Percentiles rank a stretch among this genome's conserved stretches.
Conservation (phyloP, 2,329 filamentous ascomycete species). For the Piedraia hortae region DNA sequence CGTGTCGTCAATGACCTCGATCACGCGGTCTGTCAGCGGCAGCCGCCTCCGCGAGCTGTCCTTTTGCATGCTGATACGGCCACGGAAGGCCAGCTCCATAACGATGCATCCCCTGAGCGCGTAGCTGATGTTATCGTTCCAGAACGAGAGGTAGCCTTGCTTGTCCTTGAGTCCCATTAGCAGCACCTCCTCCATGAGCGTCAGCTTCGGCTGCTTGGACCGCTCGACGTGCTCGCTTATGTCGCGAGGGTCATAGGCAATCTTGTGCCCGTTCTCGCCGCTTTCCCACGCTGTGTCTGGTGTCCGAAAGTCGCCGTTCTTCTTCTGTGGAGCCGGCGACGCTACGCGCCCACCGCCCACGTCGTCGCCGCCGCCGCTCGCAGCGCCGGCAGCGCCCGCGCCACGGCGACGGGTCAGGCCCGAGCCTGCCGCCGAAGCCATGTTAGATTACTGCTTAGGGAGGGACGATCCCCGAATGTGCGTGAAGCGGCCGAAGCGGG, state of each 20-base stretch:
- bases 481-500: too few species aligned
- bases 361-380: conserved; percentile 29
- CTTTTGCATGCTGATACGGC: conserved; percentile 95
- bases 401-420: conserved; percentile 44
- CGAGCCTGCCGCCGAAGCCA: conserved; percentile 45
- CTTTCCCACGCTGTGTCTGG: conserved; percentile 60
- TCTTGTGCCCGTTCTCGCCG: conserved; percentile 89
- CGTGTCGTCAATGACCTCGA: conserved; percentile 92
- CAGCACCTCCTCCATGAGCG: conserved; percentile 93
- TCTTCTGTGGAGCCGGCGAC: conserved; percentile 35
- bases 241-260: conserved; percentile 88
- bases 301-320: conserved; percentile 20
- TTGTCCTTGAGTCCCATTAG: conserved; percentile 93
- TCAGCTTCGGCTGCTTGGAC: conserved; percentile 93
- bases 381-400: conserved; percentile 27
- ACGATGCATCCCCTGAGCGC: conserved; percentile 93
- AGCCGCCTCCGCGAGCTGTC: conserved; percentile 78
- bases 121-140: conserved; percentile 99
- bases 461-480: too few species aligned
- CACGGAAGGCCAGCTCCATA: conserved; percentile 84
- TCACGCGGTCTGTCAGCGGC: conserved; percentile 70
- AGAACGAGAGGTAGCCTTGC: conserved; percentile 97
- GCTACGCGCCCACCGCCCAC: conserved; percentile 36
- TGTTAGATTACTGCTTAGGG: too few species aligned
- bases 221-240: conserved; percentile 91